Base-by-base conservation (phyloP, 169 alveolate species). In the Plasmodium vinckei region DNA sequence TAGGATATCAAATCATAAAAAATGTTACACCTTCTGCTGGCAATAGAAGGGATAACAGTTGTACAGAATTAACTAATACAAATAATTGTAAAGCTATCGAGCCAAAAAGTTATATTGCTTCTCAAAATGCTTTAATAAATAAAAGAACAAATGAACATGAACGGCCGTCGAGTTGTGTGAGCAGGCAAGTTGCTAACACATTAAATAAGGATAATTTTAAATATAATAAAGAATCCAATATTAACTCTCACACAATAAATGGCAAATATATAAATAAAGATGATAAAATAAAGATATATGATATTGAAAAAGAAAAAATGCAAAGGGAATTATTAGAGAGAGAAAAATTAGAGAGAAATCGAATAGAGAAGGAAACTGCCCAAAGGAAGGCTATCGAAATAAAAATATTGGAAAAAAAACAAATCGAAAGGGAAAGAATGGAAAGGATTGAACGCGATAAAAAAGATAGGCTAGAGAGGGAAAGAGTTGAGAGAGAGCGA, bases 1-100 rank as follows among this genome's bases (percentile, higher is more conserved):
- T 93, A 21, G 96, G 96, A 10, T 73, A 84, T 47, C 72, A 79
- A 17, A 77, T 93, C 9, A 89, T 93, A 79, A 91, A 92, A 68
- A 91, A 88, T 47, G 94, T 94, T 0, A 77, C 91, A 4, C 59
- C 68, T 3, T 23, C 77, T 53, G 84, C 23, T 56, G 33, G 27
- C 9, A 54, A 19, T 9, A 72, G 56, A 53, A 57, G 57, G 60
- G 68, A 65, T 12, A 61, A 59, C n/a, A 7, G 19, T 5, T 15
- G 33, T 15, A 10, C 56, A 33, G 73, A 69, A 27, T 6, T 68
- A 23, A 39, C 33, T 25, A 57, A 25, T 17, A 67, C 49, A 6
- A 70, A 54, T 44, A 67, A 23, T 2, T 49, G 73, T 23, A 82
- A 54, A 39, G 10, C 33, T 19, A 23, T 10, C 1, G 72, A 57